Conservation (phyloP, 345 rosid genomes). For the Sonneratia caseolaris region DNA sequence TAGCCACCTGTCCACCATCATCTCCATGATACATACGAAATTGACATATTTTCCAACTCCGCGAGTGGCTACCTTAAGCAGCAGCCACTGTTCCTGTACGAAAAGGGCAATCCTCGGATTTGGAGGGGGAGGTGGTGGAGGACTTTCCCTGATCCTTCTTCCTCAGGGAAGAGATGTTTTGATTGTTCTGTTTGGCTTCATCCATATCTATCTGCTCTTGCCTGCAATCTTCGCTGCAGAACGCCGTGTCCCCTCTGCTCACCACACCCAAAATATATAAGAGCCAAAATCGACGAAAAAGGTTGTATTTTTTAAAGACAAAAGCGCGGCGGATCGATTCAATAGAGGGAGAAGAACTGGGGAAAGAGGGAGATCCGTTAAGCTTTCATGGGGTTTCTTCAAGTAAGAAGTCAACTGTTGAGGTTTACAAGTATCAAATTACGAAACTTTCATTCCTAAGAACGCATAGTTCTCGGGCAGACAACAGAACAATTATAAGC, state of each 20-base stretch:
- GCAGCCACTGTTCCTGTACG: conserved; percentile 39
- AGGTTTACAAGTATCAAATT: too few relatives aligned
- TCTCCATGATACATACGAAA: too few relatives aligned
- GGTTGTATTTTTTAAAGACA: neutral
- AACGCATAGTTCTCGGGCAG: too few relatives aligned
- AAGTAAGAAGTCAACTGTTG: too few relatives aligned
- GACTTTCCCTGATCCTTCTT: conserved; percentile 34
- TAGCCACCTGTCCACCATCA: too few relatives aligned
- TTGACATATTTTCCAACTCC: too few relatives aligned
- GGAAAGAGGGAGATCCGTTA: neutral
- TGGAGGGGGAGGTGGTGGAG: conserved; percentile 23
- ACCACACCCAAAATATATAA: neutral
- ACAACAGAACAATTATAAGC: too few relatives aligned
- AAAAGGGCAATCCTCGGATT: conserved; percentile 23
- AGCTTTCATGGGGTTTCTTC: too few relatives aligned
- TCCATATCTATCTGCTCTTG: conserved; percentile 69
- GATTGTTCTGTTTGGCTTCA: conserved; percentile 39
- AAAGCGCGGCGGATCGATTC: neutral
- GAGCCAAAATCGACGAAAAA: conserved; percentile 8
- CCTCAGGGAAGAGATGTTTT: conserved; percentile 47
- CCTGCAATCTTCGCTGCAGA: conserved; percentile 86
- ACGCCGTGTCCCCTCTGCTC: conserved; percentile 78
- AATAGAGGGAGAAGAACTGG: too few relatives aligned
- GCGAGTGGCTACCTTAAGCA: conserved; percentile 15
- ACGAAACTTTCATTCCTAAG: neutral